phyloP scores from a whole-genome alignment of 176 grass and related monocot species.

The Secale cereale region DNA sequence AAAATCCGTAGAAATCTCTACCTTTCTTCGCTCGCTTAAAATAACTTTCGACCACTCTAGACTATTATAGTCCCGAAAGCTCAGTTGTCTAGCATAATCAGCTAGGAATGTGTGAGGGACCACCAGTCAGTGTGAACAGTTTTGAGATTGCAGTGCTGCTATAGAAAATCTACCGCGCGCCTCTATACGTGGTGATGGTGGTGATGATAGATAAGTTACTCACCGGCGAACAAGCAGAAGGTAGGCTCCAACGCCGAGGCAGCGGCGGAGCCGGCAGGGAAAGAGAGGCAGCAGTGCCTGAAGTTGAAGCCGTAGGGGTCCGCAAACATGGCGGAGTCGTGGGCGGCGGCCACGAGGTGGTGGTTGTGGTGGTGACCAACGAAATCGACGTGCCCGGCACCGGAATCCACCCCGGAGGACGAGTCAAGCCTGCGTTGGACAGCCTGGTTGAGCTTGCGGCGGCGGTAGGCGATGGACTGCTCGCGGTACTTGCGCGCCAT shows the following conservation, averaged over 20 bases:
- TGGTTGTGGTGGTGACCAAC: not conserved
- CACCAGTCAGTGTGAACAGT: not conserved
- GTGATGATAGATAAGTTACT: constrained; percentile 9
- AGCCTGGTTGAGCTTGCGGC: constrained; percentile 77
- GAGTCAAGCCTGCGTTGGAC: constrained; percentile 59
- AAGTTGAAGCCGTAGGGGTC: constrained; percentile 32
- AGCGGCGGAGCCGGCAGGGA: not conserved
- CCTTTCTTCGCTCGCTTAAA: not conserved
- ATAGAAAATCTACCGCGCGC: not conserved
- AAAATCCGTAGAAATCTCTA: not conserved
- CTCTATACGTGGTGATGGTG: not conserved
- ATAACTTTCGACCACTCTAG: not conserved
- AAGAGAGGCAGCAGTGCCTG: constrained; percentile 32
- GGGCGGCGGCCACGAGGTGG: constrained; percentile 3
- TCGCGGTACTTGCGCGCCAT: constrained; percentile 95
- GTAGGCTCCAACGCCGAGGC: constrained; percentile 19
- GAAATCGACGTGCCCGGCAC: not conserved
- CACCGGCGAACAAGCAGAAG: constrained; percentile 45
- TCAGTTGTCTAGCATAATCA: not conserved
- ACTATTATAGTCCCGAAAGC: not conserved
- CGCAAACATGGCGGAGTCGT: constrained; percentile 14
- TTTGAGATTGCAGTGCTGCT: not conserved
- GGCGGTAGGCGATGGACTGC: constrained; percentile 68
- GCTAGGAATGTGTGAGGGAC: not conserved
- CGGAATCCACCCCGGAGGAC: not conserved